These are phyloP conservation scores for Pezicula rhizophila DNA, from an alignment of 2,329 filamentous ascomycete species.

Conservation along the genomic window DNA sequence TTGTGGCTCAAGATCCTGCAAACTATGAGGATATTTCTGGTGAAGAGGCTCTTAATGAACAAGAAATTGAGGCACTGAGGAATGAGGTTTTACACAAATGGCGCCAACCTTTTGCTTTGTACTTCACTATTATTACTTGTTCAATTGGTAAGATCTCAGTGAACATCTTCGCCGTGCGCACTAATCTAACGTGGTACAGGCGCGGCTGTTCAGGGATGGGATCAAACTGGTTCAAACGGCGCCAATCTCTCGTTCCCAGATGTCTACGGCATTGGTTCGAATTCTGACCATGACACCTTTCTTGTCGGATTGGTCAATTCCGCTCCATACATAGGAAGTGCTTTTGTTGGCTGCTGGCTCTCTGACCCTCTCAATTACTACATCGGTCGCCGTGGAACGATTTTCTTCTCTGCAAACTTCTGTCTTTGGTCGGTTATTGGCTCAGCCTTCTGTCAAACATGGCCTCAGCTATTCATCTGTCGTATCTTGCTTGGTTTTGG, in stretches of 20 bases:
- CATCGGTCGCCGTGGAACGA: constrained; percentile 56
- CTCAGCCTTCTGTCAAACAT: constrained; percentile 50
- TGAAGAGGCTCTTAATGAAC: constrained; percentile 50
- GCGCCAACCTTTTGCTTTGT: constrained; percentile 55
- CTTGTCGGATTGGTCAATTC: constrained; percentile 54
- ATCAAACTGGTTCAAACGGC: constrained; percentile 32
- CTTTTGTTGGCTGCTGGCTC: constrained; percentile 41
- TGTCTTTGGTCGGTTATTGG: constrained; percentile 57
- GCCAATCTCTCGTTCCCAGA: constrained; percentile 32
- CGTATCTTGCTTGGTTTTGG: constrained; percentile 51
- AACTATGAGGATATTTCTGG: constrained; percentile 55
- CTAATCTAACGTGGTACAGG: constrained; percentile 35
- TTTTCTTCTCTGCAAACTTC: constrained; percentile 58
- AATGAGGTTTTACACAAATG: constrained; percentile 64
- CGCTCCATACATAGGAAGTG: constrained; percentile 44
- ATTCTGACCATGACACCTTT: constrained; percentile 29
- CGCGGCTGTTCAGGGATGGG: constrained; percentile 50
- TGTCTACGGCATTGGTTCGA: constrained; percentile 27
- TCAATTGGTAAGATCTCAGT: constrained; percentile 40
- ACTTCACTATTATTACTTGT: constrained; percentile 61
- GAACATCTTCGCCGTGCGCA: too few relatives aligned
- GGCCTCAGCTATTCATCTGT: constrained; percentile 46
- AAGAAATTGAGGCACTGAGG: constrained; percentile 52
- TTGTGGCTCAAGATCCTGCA: constrained; percentile 66
- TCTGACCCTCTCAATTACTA: constrained; percentile 55